A percentile compares a stretch with the other conserved stretches of the same genome.
Conservation (phyloP, 2,329 filamentous ascomycete species). For the Ophiostoma sp. region DNA sequence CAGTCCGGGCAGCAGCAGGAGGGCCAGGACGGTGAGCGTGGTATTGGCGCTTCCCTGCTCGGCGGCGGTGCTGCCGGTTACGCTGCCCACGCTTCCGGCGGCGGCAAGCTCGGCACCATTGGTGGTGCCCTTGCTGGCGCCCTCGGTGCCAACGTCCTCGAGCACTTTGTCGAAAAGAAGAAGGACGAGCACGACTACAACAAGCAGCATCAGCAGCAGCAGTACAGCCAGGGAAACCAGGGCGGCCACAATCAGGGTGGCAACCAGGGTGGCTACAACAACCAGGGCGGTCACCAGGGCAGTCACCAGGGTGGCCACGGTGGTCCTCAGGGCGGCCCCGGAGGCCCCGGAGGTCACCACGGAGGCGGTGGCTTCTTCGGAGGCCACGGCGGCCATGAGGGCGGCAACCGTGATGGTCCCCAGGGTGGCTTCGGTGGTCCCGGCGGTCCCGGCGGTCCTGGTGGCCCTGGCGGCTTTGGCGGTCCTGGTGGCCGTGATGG, state of each 20-base stretch:
- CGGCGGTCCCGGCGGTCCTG: constrained; percentile 4
- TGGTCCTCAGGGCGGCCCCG: background rate
- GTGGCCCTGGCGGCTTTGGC: constrained; percentile 4
- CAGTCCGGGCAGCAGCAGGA: background rate
- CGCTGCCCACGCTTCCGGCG: constrained; percentile 49
- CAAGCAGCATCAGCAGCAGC: constrained; percentile 11
- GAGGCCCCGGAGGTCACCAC: constrained; percentile 1
- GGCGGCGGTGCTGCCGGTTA: constrained; percentile 51
- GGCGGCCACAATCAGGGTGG: constrained; percentile 9
- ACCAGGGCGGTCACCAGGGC: constrained; percentile 3
- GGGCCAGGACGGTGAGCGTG: constrained; percentile 39
- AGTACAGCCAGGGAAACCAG: background rate
- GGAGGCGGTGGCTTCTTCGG: background rate
- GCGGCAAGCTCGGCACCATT: constrained; percentile 46
- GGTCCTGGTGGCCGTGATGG: constrained; percentile 5
- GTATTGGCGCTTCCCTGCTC: constrained; percentile 49
- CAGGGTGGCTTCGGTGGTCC: constrained; percentile 7
- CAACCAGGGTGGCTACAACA: background rate
- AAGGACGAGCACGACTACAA: constrained; percentile 20
- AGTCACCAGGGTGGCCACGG: background rate
- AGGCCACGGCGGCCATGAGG: background rate
- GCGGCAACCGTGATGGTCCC: background rate
- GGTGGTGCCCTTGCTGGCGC: constrained; percentile 49
- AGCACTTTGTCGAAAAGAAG: constrained; percentile 33
- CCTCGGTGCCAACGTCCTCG: constrained; percentile 49